Percentiles rank a stretch among this genome's conserved stretches.
Evolutionary conservation across 306 rosid genomes (phyloP).

Genomic region (Ammopiptanthus mongolicus): DNA sequence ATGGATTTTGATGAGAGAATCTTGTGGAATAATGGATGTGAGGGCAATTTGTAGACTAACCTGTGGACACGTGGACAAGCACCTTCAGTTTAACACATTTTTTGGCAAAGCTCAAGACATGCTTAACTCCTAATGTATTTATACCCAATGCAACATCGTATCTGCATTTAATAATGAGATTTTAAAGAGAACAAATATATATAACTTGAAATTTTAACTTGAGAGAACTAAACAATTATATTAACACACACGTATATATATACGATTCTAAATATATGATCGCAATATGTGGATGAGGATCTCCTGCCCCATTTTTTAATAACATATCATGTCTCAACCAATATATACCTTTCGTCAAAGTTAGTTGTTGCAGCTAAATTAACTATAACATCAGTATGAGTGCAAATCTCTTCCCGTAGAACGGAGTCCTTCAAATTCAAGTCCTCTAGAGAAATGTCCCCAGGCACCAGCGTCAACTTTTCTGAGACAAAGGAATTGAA

Average conservation of each 20-base stretch:
- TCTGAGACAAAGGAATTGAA: constrained; percentile 34
- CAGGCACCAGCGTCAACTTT: constrained; percentile 45
- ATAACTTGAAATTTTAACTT: not conserved
- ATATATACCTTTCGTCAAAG: constrained; percentile 80
- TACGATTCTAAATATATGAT: not conserved
- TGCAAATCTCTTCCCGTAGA: constrained; percentile 41
- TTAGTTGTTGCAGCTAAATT: constrained; percentile 77
- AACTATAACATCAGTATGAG: constrained; percentile 41
- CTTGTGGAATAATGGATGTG: not conserved
- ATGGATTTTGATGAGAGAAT: not conserved
- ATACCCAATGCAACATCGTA: constrained; percentile 60
- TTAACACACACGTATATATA: too few relatives aligned
- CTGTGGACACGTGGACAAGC: constrained; percentile 75
- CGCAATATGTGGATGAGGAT: too few relatives aligned
- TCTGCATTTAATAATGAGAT: constrained; percentile 24
- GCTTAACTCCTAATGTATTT: constrained; percentile 64
- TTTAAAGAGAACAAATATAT: too few relatives aligned
- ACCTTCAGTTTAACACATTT: constrained; percentile 40
- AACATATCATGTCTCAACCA: too few relatives aligned
- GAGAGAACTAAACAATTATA: not conserved
- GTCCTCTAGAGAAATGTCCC: constrained; percentile 50
- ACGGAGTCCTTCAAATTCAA: constrained; percentile 45
- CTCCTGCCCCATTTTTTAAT: too few relatives aligned
- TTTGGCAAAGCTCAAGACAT: constrained; percentile 60
- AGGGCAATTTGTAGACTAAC: constrained; percentile 20